Evolutionary conservation across 2,329 filamentous ascomycete genomes (phyloP), one percentile per base, ranked within the genome.

Genomic region (Graphium sp.): DNA sequence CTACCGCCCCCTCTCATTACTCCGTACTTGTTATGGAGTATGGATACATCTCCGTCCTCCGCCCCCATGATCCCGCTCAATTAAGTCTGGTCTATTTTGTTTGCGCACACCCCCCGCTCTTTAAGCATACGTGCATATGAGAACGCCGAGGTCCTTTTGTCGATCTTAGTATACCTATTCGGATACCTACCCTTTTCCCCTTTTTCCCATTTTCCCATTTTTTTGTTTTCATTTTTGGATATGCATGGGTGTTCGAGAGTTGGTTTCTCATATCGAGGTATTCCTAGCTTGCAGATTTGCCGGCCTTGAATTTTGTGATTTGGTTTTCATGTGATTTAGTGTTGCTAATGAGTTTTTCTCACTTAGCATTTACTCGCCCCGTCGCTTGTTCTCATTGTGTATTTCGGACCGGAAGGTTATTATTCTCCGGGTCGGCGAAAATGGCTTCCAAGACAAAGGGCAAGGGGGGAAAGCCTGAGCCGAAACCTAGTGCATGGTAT

Each of bases 401-500:
- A 27, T 27, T 16, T 27, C 25, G 4, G 10, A 22, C n/a, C 8
- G n/a, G 20, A 22, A n/a, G 20, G 8, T n/a, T 8, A n/a, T 8
- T 8, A 22, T n/a, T 22, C 20, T 8, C n/a, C 20, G n/a, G 20
- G 20, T 22, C 20, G 20, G 8, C n/a, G 20, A 8, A 22, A 8
- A 8, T 8, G 8, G 8, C 8, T n/a, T 13, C 14, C 12, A 13
- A 38, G 17, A 23, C 37, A 2, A 31, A 36, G 26, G 34, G 35
- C 8, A 48, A 42, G 32, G 48, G 41, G 23, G 31, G 38, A 4
- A 35, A 45, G 14, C 38, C 46, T n/a, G 47, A 50, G 13, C 68
- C 75, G 3, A 56, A 67, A 29, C 75, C 77, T 3, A 81, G 74
- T 46, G 66, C 74, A 9, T 73, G 66, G 68, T 69, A 47, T 16